phyloP scores from a whole-genome alignment of 164 flowering plant genomes.

The Magnolia sinica region DNA sequence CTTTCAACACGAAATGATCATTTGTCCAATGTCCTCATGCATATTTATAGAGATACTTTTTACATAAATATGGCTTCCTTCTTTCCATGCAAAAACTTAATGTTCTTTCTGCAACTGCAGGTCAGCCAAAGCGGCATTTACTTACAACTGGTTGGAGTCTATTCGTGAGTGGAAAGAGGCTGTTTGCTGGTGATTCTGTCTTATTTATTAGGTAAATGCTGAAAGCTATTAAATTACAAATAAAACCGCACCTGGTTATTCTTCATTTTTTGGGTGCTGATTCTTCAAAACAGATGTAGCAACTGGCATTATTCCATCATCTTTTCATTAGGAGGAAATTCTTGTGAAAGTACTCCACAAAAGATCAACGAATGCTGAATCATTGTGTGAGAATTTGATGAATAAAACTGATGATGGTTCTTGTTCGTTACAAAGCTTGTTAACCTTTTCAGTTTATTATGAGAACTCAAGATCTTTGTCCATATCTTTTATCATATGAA shows the following conservation, averaged over 20 bases:
- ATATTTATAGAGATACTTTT: not conserved
- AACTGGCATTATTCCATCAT: not conserved
- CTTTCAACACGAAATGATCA: not conserved
- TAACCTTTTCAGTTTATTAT: not conserved
- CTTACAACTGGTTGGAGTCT: conserved; percentile 99
- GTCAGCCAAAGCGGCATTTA: conserved; percentile 96
- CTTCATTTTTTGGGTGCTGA: not conserved
- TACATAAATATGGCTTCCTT: not conserved
- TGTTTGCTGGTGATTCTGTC: conserved; percentile 95
- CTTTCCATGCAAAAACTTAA: not conserved
- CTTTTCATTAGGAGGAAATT: not conserved
- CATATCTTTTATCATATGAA: too few species aligned
- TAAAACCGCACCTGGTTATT: not conserved
- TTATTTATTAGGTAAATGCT: conserved; percentile 75
- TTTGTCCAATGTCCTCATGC: not conserved
- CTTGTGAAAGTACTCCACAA: not conserved
- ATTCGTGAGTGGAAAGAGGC: conserved; percentile 93
- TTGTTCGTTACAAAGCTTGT: not conserved
- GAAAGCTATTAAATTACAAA: not conserved
- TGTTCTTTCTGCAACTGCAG: conserved; percentile 29
- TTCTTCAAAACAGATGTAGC: not conserved
- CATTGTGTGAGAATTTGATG: not conserved
- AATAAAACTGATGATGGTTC: not conserved
- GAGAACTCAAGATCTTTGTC: too few species aligned
- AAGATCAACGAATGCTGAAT: not conserved